Evolutionary conservation across 2,329 filamentous ascomycete genomes (phyloP).

Genomic region (Cercospora nicotianae): DNA sequence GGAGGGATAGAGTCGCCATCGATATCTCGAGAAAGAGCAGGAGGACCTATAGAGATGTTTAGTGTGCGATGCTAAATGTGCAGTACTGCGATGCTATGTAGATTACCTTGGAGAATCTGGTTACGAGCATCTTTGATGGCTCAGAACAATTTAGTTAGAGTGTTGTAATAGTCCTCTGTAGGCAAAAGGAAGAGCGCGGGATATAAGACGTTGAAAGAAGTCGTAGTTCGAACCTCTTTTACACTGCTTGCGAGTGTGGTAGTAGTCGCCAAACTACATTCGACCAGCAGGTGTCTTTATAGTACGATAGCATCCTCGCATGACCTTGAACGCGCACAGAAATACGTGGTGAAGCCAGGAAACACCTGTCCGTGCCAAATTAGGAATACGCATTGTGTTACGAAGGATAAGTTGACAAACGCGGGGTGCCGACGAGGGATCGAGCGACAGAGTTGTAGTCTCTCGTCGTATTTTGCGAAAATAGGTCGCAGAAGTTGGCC

Average conservation of each 20-base stretch:
- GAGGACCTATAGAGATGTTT: not conserved
- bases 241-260: not conserved
- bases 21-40: not conserved
- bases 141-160: not conserved
- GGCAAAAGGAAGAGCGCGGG: not conserved
- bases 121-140: not conserved
- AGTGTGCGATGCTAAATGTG: not conserved
- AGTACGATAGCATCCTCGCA: not conserved
- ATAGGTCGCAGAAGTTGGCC: too few relatives aligned
- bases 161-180: not conserved
- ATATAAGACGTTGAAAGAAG: not conserved
- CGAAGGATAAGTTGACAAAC: too few relatives aligned
- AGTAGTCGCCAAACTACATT: not conserved
- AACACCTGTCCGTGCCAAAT: not conserved
- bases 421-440: too few relatives aligned
- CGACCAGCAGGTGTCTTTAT: not conserved
- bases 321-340: not conserved
- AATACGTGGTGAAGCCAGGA: not conserved
- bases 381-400: not conserved
- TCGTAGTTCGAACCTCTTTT: not conserved
- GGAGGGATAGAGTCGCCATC: not conserved
- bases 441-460: too few relatives aligned
- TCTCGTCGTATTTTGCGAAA: too few relatives aligned
- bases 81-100: not conserved
- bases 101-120: not conserved